phyloP scores from a whole-genome alignment of 1,139 yeast genomes.

The Ogataea hybrid region DNA sequence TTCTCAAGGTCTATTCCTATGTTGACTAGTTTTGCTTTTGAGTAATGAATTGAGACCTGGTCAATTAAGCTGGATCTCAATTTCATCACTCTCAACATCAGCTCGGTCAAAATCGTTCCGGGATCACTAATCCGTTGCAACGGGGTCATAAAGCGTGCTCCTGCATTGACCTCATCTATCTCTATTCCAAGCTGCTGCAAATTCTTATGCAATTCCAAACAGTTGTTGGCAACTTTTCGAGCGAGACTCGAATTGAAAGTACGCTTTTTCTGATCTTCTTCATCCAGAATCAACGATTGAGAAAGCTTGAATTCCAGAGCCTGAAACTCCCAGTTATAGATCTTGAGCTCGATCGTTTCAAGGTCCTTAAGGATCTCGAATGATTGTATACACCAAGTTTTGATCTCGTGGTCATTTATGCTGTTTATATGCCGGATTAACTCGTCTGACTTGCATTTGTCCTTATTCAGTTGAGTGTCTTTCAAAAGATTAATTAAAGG shows the following conservation, averaged over 20 bases:
- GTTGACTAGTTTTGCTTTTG: conserved; percentile 52
- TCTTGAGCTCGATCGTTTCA: conserved; percentile 46
- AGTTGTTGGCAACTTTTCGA: conserved; percentile 45
- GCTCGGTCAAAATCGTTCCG: conserved; percentile 54
- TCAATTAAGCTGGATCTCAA: conserved; percentile 49
- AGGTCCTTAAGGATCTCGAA: conserved; percentile 47
- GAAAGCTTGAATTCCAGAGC: conserved; percentile 50
- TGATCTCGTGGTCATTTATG: conserved; percentile 47
- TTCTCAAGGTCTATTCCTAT: conserved; percentile 55
- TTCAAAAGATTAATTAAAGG: conserved; percentile 47
- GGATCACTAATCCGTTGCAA: conserved; percentile 53
- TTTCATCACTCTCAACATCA: conserved; percentile 47
- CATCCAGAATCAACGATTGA: conserved; percentile 37
- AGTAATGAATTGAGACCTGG: conserved; percentile 50
- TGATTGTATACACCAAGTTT: conserved; percentile 49
- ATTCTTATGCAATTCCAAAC: conserved; percentile 45
- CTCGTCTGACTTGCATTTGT: conserved; percentile 41
- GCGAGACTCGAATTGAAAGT: conserved; percentile 48
- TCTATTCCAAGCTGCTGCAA: conserved; percentile 44
- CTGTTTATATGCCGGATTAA: conserved; percentile 43
- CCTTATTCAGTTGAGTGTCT: conserved; percentile 49
- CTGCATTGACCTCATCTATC: conserved; percentile 45
- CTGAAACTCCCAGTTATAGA: conserved; percentile 56
- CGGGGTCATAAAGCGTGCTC: conserved; percentile 42
- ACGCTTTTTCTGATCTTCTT: conserved; percentile 35